phyloP scores from a whole-genome alignment of 1,139 yeast species.

The Nakaseomyces nivariensis region DNA sequence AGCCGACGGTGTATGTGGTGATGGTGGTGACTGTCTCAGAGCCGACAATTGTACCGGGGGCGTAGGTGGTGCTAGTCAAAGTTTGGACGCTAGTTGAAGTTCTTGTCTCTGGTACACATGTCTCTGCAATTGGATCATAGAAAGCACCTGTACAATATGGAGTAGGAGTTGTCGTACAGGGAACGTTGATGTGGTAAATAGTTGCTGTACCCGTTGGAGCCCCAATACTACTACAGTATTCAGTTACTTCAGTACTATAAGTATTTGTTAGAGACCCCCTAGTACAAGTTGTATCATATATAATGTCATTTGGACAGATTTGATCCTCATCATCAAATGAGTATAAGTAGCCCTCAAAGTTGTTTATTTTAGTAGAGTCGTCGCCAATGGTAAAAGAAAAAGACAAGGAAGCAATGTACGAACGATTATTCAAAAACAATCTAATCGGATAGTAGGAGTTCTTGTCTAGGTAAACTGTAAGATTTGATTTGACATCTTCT shows the following conservation, averaged over 20 bases:
- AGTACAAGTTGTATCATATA: not conserved
- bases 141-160: not conserved
- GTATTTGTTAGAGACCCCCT: not conserved
- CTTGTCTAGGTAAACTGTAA: not conserved
- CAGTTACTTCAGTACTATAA: too few relatives aligned
- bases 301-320: not conserved
- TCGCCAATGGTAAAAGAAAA: not conserved
- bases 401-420: not conserved
- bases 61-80: not conserved
- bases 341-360: not conserved
- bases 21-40: not conserved
- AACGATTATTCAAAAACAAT: not conserved
- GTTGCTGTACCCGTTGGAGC: too few relatives aligned
- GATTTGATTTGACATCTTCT: not conserved
- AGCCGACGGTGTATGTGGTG: not conserved
- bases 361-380: not conserved
- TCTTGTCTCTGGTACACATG: not conserved
- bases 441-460: not conserved
- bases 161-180: not conserved
- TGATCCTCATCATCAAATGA: not conserved
- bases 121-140: not conserved
- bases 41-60: not conserved
- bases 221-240: not conserved
- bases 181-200: not conserved
- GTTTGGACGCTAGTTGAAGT: too few relatives aligned